These are phyloP conservation scores for Rhodotorula sp. DNA, from an alignment of 1,284 basidiomycete genomes.

Conservation along the genomic window DNA sequence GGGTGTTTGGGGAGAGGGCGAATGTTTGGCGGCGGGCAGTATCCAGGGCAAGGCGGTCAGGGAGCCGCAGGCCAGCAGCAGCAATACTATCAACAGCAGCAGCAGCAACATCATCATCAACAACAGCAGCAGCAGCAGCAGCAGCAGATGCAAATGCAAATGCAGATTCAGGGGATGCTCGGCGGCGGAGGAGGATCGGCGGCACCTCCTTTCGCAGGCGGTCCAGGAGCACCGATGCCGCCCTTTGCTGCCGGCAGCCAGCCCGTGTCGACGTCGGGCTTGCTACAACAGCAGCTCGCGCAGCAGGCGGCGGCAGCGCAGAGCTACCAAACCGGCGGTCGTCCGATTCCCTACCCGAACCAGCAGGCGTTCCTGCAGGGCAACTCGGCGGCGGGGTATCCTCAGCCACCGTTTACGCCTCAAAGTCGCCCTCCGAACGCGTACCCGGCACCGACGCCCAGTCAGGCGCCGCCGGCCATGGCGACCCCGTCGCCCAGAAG, in stretches of 20 bases:
- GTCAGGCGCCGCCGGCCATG: background rate
- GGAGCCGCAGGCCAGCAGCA: background rate
- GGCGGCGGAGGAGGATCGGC: background rate
- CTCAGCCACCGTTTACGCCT: background rate
- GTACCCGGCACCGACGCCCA: background rate
- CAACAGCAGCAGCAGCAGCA: background rate
- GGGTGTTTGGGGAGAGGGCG: background rate
- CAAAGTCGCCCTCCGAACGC: background rate
- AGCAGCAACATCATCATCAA: background rate
- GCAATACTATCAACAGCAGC: background rate
- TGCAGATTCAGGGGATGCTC: background rate
- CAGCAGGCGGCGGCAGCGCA: slow-evolving; percentile 9
- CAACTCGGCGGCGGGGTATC: background rate
- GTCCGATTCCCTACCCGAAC: slow-evolving; percentile 1
- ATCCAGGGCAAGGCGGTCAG: background rate
- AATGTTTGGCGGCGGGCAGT: slow-evolving; percentile 1
- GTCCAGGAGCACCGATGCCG: background rate
- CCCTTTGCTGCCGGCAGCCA: background rate
- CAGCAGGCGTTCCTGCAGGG: background rate
- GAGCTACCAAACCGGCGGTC: background rate
- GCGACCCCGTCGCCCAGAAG: background rate
- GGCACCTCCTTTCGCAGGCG: background rate
- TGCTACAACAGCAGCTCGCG: slow-evolving; percentile 33
- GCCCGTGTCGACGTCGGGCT: slow-evolving; percentile 8
- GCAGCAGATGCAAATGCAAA: slow-evolving; percentile 4